phyloP scores from a whole-genome alignment of 352 stramenopile genomes.

The Globisporangium cystogenes region DNA sequence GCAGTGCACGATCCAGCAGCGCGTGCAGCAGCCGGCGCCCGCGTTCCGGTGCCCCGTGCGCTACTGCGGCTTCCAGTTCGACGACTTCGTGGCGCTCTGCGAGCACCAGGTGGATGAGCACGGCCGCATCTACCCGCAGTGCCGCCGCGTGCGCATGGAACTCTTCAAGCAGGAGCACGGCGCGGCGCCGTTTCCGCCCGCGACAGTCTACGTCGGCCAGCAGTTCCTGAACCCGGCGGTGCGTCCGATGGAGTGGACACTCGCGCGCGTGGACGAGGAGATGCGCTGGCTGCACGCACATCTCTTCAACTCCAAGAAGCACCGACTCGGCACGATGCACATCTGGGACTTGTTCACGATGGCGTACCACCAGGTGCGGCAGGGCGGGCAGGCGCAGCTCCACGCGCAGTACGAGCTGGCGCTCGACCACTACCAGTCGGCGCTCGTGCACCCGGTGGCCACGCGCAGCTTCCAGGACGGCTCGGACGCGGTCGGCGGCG shows the following conservation, averaged over 20 bases:
- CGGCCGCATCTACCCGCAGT: slow-evolving; percentile 31
- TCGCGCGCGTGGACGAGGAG: slow-evolving; percentile 39
- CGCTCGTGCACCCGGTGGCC: slow-evolving; percentile 27
- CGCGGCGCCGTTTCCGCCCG: slow-evolving; percentile 23
- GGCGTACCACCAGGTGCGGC: slow-evolving; percentile 36
- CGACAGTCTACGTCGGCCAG: slow-evolving; percentile 48
- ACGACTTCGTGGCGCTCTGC: slow-evolving; percentile 32
- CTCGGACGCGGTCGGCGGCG: slow-evolving; percentile 25
- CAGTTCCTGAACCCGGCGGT: slow-evolving; percentile 30
- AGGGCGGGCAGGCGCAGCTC: slow-evolving; percentile 31
- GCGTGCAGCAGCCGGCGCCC: not conserved
- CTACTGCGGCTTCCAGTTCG: slow-evolving; percentile 24
- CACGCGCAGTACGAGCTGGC: slow-evolving; percentile 44
- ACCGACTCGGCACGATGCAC: slow-evolving; percentile 4
- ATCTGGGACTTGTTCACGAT: slow-evolving; percentile 26
- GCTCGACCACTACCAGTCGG: slow-evolving; percentile 55
- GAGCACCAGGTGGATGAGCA: slow-evolving; percentile 58
- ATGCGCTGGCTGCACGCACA: slow-evolving; percentile 17
- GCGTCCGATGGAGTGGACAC: slow-evolving; percentile 35
- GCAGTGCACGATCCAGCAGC: slow-evolving; percentile 7
- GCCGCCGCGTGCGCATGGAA: slow-evolving; percentile 28
- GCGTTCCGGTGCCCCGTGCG: slow-evolving; percentile 9
- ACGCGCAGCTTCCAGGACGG: slow-evolving; percentile 25
- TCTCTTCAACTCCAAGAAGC: slow-evolving; percentile 12
- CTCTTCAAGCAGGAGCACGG: slow-evolving; percentile 29